Conservation (phyloP, 2,329 filamentous ascomycete genomes). For the Exophiala calicioides region DNA sequence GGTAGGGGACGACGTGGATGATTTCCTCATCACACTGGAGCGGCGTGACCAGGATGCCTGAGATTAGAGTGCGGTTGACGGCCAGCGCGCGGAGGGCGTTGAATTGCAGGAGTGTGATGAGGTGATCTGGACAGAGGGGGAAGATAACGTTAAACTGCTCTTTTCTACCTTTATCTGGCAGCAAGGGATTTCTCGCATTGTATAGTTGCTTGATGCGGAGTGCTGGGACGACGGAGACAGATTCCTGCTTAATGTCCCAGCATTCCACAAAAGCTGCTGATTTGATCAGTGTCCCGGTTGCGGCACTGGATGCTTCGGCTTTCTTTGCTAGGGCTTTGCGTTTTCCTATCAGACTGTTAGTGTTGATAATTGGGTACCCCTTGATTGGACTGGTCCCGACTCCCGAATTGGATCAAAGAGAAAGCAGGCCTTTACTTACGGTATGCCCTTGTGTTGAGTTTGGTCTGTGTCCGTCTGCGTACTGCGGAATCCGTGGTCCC, state of each 20-base stretch:
- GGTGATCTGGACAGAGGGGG: conserved; percentile 45
- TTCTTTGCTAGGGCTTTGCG: conserved; percentile 12
- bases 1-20: conserved; percentile 3
- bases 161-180: conserved; percentile 4
- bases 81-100: conserved; percentile 36
- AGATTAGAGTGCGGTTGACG: conserved; percentile 5
- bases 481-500: conserved; percentile 8
- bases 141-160: conserved; percentile 5
- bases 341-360: conserved; percentile 9
- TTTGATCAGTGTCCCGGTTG: conserved; percentile 6
- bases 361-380: background rate
- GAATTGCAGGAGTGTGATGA: conserved; percentile 47
- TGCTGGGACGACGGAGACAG: conserved; percentile 7
- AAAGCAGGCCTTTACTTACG: conserved; percentile 2
- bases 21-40: conserved; percentile 6
- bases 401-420: background rate
- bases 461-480: conserved; percentile 12
- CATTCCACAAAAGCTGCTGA: conserved; percentile 4
- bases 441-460: conserved; percentile 10
- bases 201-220: conserved; percentile 7
- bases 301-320: conserved; percentile 5
- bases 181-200: conserved; percentile 8
- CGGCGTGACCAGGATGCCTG: conserved; percentile 9
- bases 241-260: conserved; percentile 7
- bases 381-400: conserved; percentile 3